A percentile compares a stretch with the other conserved stretches of the same genome.
These are phyloP conservation scores for Saturnispora kantuleensis DNA, from an alignment of 805 yeast genomes.

Conservation along the genomic window DNA sequence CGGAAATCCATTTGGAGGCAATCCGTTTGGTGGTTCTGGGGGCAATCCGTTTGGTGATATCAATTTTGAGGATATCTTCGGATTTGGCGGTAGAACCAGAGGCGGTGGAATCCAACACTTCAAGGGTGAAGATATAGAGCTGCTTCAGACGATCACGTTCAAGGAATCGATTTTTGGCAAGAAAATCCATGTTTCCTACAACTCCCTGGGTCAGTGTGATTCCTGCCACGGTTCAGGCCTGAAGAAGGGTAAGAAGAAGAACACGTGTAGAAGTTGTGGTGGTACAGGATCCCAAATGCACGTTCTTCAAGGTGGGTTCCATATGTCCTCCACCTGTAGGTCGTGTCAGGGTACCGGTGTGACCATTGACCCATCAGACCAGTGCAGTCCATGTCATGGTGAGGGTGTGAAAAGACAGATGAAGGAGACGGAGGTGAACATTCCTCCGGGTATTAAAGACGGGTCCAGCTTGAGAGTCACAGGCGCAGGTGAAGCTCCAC, in stretches of 20 bases:
- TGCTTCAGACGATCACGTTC: slow-evolving; percentile 61
- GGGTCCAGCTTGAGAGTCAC: slow-evolving; percentile 78
- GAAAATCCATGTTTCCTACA: slow-evolving; percentile 54
- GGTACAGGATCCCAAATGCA: slow-evolving; percentile 92
- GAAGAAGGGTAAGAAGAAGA: slow-evolving; percentile 61
- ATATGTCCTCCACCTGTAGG: slow-evolving; percentile 88
- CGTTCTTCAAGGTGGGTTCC: slow-evolving; percentile 83
- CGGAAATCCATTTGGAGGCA: slow-evolving; percentile 35
- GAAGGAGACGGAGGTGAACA: slow-evolving; percentile 67
- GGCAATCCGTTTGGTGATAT: slow-evolving; percentile 25
- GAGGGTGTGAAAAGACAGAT: slow-evolving; percentile 67
- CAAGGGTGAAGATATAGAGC: slow-evolving; percentile 83
- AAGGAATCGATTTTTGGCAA: slow-evolving; percentile 84
- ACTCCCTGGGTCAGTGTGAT: slow-evolving; percentile 64
- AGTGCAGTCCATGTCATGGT: slow-evolving; percentile 78
- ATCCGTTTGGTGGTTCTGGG: slow-evolving; percentile 34
- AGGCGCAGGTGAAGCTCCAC: slow-evolving; percentile 88
- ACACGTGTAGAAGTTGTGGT: slow-evolving; percentile 78
- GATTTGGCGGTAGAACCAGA: slow-evolving; percentile 24
- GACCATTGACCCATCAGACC: slow-evolving; percentile 51
- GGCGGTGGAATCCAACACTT: slow-evolving; percentile 54
- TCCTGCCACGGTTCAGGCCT: slow-evolving; percentile 83
- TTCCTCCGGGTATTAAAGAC: slow-evolving; percentile 83
- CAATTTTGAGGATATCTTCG: slow-evolving; percentile 51
- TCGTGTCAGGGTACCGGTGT: slow-evolving; percentile 88